Conservation (phyloP, 2,329 filamentous ascomycete genomes). For the Pseudopithomyces chartarum region DNA sequence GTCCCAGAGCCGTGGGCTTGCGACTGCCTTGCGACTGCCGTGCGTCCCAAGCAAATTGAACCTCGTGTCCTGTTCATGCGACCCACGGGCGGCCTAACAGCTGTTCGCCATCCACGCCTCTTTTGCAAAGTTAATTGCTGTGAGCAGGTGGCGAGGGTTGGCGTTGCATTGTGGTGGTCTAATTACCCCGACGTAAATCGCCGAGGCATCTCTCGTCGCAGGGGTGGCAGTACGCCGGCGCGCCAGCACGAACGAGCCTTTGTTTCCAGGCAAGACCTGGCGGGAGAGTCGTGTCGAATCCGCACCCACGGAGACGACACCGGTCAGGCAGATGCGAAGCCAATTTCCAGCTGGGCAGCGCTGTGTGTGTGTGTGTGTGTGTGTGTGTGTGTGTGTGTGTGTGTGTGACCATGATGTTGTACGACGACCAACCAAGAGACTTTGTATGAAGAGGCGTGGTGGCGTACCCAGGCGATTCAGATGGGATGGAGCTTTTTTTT, state of each 20-base stretch:
- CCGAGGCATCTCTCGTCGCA: slow-evolving; percentile 27
- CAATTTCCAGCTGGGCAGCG: neutral
- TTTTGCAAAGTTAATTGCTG: slow-evolving; percentile 30
- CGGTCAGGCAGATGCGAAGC: slow-evolving; percentile 10
- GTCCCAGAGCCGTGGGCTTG: slow-evolving; percentile 14
- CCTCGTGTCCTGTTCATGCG: slow-evolving; percentile 4
- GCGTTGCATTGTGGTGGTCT: slow-evolving; percentile 33
- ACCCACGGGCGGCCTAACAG: neutral
- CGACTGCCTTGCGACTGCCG: slow-evolving; percentile 19
- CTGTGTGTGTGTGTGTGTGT: neutral
- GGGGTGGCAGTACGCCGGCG: slow-evolving; percentile 23
- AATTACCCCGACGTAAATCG: slow-evolving; percentile 22
- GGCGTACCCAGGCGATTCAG: neutral
- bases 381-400: too few species aligned
- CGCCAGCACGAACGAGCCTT: slow-evolving; percentile 21
- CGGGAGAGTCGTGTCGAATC: slow-evolving; percentile 26
- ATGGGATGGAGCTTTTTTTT: too few species aligned
- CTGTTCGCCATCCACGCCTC: slow-evolving; percentile 12
- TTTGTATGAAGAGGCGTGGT: neutral
- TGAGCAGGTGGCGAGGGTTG: slow-evolving; percentile 29
- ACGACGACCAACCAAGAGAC: neutral
- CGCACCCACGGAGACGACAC: slow-evolving; percentile 26
- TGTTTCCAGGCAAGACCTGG: slow-evolving; percentile 27
- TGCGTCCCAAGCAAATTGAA: slow-evolving; percentile 6
- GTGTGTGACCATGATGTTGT: too few species aligned